These are phyloP conservation scores for Diaporthe destruens DNA, from an alignment of 2,329 filamentous ascomycete species.

Conservation along the genomic window DNA sequence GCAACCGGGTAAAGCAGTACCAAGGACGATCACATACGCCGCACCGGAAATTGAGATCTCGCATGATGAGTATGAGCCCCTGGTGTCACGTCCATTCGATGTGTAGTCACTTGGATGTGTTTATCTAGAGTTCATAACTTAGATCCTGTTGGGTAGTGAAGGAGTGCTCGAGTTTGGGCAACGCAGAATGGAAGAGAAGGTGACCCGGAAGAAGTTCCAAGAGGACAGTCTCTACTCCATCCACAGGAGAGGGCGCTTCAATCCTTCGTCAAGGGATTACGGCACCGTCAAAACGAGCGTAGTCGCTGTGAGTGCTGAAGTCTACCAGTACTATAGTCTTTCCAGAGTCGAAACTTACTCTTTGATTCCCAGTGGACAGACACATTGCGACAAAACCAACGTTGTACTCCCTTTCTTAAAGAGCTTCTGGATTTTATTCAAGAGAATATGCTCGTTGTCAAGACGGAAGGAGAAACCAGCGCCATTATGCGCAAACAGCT, in stretches of 20 bases:
- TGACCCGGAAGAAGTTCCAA: neutral
- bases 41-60: neutral
- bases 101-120: conserved; percentile 45
- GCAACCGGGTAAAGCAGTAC: neutral
- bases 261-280: neutral
- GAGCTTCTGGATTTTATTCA: conserved; percentile 6
- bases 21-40: neutral
- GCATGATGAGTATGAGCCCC: neutral
- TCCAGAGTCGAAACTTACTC: neutral
- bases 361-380: neutral
- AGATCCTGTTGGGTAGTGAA: conserved; percentile 27
- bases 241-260: neutral
- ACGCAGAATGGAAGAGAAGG: neutral
- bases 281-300: neutral
- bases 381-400: neutral
- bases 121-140: conserved; percentile 44
- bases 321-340: neutral
- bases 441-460: conserved; percentile 4
- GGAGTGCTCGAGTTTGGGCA: neutral
- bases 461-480: neutral
- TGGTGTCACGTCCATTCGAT: conserved; percentile 38
- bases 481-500: neutral
- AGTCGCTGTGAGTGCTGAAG: neutral
- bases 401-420: neutral
- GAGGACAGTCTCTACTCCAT: conserved; percentile 10